A percentile compares a stretch with the other conserved stretches of the same genome.
Conservation (phyloP, 371 early-diverging fungal genomes). For the Quaeritorhiza haematococci region DNA sequence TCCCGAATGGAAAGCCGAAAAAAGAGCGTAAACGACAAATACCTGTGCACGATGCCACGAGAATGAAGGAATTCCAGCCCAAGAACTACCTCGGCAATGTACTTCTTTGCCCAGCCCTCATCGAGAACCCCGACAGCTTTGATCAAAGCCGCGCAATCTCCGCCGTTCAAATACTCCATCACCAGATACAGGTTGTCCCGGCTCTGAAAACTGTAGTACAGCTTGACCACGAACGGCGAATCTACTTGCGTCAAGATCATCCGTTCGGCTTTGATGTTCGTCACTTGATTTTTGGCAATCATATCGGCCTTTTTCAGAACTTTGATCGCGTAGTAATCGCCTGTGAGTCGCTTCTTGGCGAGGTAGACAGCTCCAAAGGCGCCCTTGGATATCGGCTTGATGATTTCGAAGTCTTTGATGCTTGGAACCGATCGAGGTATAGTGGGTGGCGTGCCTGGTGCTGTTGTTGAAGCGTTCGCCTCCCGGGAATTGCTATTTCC, state of each 20-base stretch:
- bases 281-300: conserved; percentile 89
- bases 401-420: conserved; percentile 86
- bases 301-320: conserved; percentile 84
- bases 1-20: conserved; percentile 3
- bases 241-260: conserved; percentile 81
- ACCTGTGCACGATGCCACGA: conserved; percentile 79
- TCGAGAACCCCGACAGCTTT: conserved; percentile 80
- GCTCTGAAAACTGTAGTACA: conserved; percentile 91
- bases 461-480: no score
- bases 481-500: no score
- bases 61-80: conserved; percentile 89
- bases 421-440: conserved; percentile 40
- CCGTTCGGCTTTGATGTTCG: conserved; percentile 82
- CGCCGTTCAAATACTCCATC: conserved; percentile 95
- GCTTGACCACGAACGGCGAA: conserved; percentile 88
- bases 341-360: conserved; percentile 77
- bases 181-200: conserved; percentile 88
- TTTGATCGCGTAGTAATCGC: conserved; percentile 87
- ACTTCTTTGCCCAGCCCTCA: conserved; percentile 89
- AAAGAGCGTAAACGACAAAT: conserved; percentile 20
- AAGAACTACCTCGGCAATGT: conserved; percentile 88
- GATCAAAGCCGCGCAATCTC: conserved; percentile 89
- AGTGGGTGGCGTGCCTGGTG: background rate
- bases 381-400: conserved; percentile 88
- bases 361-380: conserved; percentile 88